Conservation (phyloP, 2,329 filamentous ascomycete species). For the Fusarium tricinctum region DNA sequence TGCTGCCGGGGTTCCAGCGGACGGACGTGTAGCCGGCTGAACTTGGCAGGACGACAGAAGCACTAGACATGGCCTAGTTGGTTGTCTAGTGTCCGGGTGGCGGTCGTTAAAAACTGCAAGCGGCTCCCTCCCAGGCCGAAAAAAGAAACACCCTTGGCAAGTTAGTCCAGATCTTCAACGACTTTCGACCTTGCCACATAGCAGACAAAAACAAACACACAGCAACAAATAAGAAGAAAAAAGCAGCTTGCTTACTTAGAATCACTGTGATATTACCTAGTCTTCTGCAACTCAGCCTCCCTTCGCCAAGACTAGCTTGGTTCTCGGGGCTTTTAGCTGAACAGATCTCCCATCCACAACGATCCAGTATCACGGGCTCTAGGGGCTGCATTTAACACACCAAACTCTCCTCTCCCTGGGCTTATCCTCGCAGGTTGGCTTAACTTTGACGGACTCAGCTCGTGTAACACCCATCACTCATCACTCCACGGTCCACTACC, state of each 20-base stretch:
- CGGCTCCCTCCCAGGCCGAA: conserved; percentile 41
- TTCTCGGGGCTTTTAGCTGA: conserved; percentile 35
- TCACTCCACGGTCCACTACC: conserved; percentile 31
- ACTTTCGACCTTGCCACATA: conserved; percentile 32
- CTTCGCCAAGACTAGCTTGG: conserved; percentile 36
- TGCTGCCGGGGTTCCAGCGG: conserved; percentile 15
- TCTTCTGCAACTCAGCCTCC: conserved; percentile 42
- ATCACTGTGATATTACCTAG: conserved; percentile 2
- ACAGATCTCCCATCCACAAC: conserved; percentile 21
- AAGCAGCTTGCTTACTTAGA: conserved; percentile 8
- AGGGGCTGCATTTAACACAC: conserved; percentile 40
- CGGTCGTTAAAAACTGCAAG: conserved; percentile 44
- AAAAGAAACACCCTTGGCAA: conserved; percentile 42
- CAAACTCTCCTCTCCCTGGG: conserved; percentile 32
- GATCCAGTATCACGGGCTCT: conserved; percentile 15
- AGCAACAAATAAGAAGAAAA: conserved; percentile 16
- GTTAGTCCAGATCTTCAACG: conserved; percentile 34
- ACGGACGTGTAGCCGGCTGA: conserved; percentile 23
- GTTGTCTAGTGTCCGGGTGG: conserved; percentile 35
- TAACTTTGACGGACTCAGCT: conserved; percentile 39
- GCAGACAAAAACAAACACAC: conserved; percentile 26
- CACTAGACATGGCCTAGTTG: conserved; percentile 32
- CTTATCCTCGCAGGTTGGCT: conserved; percentile 14
- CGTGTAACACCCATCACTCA: conserved; percentile 30
- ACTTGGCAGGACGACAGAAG: conserved; percentile 36